Base-by-base conservation (phyloP, 2,329 filamentous ascomycete species). In the Fusarium sp. region DNA sequence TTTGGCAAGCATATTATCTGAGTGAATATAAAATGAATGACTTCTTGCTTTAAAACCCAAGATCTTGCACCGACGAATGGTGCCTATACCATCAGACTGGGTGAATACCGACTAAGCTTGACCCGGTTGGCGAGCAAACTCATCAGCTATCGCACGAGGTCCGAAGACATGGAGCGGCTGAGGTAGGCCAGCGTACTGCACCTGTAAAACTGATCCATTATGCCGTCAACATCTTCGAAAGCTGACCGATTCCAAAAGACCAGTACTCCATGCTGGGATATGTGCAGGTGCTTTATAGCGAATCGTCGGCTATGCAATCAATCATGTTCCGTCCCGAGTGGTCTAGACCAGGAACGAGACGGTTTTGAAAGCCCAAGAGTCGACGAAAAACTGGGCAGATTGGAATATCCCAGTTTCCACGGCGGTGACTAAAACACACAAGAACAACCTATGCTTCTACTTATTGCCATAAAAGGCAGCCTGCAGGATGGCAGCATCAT, bases 401-500 rank as follows among this genome's bases (percentile, higher is more conserved):
- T 43, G 37, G 23, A 32, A 40, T 50, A 25, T 28, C 38, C 53
- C 19, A 30, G 32, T 46, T 60, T 21, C 32, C 38, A 49, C 43
- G 33, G 42, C 23, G 21, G 30, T 35, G n/a, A 23, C 16, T 44
- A 50, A 19, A 44, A 33, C n/a, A 42, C 43, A 32, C 25, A 18
- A 30, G 37, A 44, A 64, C 30, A 53, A n/a, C 19, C 43, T 32
- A 30, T 9, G 15, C 42, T 25, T 43, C 60, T 78, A 78, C 73
- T 74, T 77, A 61, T 75, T 78, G 28, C 78, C 77, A 42, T 79
- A 76, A 50, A 81, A 79, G 4, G 81, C 82, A 12, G 79, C 77
- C 52, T 81, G 76, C 21, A 83, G 75, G 54, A 83, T 80, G 6
- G 81, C 78, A 16, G 81, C 79, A 59, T 83, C 79, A 43, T 83